phyloP scores from a whole-genome alignment of 192 early-diverging fungal genomes.

The Backusella australiensis region DNA sequence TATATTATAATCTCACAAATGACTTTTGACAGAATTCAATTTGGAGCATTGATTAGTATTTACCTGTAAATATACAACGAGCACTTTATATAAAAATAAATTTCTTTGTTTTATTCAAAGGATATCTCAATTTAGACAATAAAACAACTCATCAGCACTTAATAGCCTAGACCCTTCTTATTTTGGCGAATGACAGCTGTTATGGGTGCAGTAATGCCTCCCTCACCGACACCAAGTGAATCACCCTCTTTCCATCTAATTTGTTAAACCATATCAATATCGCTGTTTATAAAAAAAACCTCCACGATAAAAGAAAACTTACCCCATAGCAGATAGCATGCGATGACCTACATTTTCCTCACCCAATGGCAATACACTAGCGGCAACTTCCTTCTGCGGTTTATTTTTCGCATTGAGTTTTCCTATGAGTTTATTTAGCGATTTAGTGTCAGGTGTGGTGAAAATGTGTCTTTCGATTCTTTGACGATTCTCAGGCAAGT shows the following conservation, averaged over 20 bases:
- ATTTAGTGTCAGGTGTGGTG: slow-evolving; percentile 30
- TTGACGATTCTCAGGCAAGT: slow-evolving; percentile 38
- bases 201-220: slow-evolving; percentile 47
- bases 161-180: slow-evolving; percentile 40
- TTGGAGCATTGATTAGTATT: too few species aligned
- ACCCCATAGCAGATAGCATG: slow-evolving; percentile 71
- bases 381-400: slow-evolving; percentile 41
- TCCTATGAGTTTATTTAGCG: background rate
- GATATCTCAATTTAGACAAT: too few species aligned
- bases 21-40: too few species aligned
- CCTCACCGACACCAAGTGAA: slow-evolving; percentile 38
- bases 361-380: slow-evolving; percentile 49
- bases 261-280: too few species aligned
- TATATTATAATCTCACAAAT: too few species aligned
- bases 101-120: too few species aligned
- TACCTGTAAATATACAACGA: too few species aligned
- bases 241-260: slow-evolving; percentile 47
- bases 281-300: background rate
- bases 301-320: background rate
- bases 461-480: slow-evolving; percentile 39
- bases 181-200: slow-evolving; percentile 47
- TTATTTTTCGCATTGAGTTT: background rate
- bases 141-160: background rate
- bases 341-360: slow-evolving; percentile 62
- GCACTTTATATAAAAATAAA: too few species aligned